These are phyloP conservation scores for Brassica incana DNA, from an alignment of 345 rosid species.

Conservation along the genomic window DNA sequence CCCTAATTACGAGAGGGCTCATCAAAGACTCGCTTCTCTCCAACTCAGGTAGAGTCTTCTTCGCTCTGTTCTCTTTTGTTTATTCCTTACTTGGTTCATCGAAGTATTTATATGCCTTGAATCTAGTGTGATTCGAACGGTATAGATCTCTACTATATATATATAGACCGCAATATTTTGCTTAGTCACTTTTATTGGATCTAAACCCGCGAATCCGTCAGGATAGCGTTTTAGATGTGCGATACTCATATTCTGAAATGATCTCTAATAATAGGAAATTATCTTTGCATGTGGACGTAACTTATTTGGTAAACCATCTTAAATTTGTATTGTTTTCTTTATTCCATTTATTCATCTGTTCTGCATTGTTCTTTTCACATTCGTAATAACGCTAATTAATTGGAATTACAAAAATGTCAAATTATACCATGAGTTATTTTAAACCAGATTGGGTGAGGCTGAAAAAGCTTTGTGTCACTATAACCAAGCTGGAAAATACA, in stretches of 20 bases:
- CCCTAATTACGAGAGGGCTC: constrained; percentile 65
- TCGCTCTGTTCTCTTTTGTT: background rate
- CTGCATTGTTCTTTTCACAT: background rate
- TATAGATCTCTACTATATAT: background rate
- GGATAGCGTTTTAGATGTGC: background rate
- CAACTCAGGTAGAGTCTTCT: constrained; percentile 49
- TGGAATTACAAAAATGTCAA: background rate
- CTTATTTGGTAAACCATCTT: background rate
- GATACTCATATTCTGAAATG: background rate
- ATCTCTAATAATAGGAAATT: background rate
- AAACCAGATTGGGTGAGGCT: constrained; percentile 60
- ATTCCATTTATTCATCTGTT: no score
- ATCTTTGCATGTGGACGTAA: background rate
- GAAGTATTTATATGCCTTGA: background rate
- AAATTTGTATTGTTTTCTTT: background rate
- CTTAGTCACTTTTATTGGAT: background rate
- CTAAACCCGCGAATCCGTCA: background rate
- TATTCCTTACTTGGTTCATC: background rate
- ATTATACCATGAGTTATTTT: background rate
- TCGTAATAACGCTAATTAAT: background rate
- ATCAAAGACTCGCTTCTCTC: constrained; percentile 64
- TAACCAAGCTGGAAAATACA: constrained; percentile 41
- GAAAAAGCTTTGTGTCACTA: constrained; percentile 63
- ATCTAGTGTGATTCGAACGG: background rate
- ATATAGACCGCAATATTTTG: background rate